These are phyloP conservation scores for Suhomyces chickasaworum DNA, from an alignment of 1,139 yeast genomes.

Conservation along the genomic window DNA sequence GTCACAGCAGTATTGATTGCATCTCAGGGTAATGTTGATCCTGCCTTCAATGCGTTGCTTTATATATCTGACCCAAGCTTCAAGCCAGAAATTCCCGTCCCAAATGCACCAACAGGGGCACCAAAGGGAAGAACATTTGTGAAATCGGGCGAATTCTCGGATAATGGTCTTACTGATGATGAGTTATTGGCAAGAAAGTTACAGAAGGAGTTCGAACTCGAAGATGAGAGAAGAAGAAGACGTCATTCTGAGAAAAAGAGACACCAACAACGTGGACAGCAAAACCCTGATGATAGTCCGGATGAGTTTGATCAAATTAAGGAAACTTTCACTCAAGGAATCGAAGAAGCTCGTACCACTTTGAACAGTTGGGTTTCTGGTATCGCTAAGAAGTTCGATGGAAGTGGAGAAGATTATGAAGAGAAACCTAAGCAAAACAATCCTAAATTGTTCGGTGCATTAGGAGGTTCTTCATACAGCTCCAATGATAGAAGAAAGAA, in stretches of 20 bases:
- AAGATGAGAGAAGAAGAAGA: slow-evolving; percentile 33
- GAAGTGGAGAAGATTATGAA: slow-evolving; percentile 14
- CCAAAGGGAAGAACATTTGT: background rate
- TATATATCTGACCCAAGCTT: slow-evolving; percentile 77
- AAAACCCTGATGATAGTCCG: slow-evolving; percentile 37
- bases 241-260: slow-evolving; percentile 28
- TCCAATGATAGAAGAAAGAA: slow-evolving; percentile 30
- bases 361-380: slow-evolving; percentile 84
- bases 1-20: slow-evolving; percentile 84
- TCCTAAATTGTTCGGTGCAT: slow-evolving; percentile 46
- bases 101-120: slow-evolving; percentile 15
- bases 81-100: slow-evolving; percentile 58
- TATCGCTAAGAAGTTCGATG: slow-evolving; percentile 56
- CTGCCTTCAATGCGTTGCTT: slow-evolving; percentile 85
- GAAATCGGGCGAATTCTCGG: slow-evolving; percentile 3
- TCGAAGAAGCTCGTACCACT: slow-evolving; percentile 80
- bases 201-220: slow-evolving; percentile 67
- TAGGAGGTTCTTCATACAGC: slow-evolving; percentile 48
- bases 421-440: slow-evolving; percentile 25
- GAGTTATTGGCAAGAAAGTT: slow-evolving; percentile 81
- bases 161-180: slow-evolving; percentile 58
- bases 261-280: slow-evolving; percentile 26
- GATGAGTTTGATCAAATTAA: slow-evolving; percentile 69
- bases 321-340: slow-evolving; percentile 71
- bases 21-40: slow-evolving; percentile 74